Evolutionary conservation across 164 flowering plant species (phyloP).

Genomic region (Aristolochia fimbriata): DNA sequence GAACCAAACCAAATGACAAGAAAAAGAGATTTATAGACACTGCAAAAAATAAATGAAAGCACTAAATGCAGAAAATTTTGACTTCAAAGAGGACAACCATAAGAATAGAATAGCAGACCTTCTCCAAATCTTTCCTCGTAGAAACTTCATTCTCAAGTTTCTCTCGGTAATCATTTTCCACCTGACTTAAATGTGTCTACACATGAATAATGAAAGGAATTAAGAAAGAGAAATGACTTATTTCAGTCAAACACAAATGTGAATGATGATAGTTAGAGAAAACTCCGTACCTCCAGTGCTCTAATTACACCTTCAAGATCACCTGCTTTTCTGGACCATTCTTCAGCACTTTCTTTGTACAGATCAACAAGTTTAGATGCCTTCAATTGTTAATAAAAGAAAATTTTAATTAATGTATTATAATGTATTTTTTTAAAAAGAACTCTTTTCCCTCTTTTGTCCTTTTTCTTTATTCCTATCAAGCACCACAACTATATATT

Average conservation of each 20-base stretch:
- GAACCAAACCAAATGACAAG: neutral
- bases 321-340: slow-evolving; percentile 91
- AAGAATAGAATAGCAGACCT: slow-evolving; percentile 31
- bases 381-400: slow-evolving; percentile 7
- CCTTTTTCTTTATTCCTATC: no score
- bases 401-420: no score
- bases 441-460: no score
- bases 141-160: slow-evolving; percentile 62
- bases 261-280: neutral
- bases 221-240: neutral
- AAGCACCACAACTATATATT: no score
- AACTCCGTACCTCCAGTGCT: slow-evolving; percentile 65
- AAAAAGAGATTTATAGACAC: neutral
- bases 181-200: slow-evolving; percentile 68
- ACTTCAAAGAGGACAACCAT: slow-evolving; percentile 1
- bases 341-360: slow-evolving; percentile 90
- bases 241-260: neutral
- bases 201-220: slow-evolving; percentile 3
- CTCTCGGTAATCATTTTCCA: slow-evolving; percentile 64
- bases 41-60: neutral
- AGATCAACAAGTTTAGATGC: slow-evolving; percentile 72
- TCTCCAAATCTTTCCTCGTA: slow-evolving; percentile 43
- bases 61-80: neutral
- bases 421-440: no score
- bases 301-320: slow-evolving; percentile 97